These are phyloP conservation scores for Ormosia emarginata DNA, from an alignment of 306 rosid genomes.

Conservation along the genomic window DNA sequence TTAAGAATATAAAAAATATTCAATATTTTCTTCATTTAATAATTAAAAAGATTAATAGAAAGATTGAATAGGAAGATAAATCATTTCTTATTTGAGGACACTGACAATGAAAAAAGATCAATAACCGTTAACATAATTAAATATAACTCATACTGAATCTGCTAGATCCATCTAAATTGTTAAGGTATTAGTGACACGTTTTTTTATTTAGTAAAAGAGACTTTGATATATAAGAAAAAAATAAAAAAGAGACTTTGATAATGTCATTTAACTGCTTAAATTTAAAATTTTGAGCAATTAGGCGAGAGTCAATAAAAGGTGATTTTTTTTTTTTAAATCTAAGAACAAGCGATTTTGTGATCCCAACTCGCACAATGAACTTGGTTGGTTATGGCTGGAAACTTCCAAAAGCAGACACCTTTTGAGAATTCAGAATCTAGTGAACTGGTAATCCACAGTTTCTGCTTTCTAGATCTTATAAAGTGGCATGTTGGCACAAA, in stretches of 20 bases:
- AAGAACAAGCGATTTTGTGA: neutral
- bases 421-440: slow-evolving; percentile 13
- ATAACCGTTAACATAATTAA: neutral
- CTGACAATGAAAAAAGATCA: neutral
- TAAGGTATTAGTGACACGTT: neutral
- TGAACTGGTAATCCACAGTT: neutral
- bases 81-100: neutral
- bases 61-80: too few relatives aligned
- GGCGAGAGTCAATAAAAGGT: slow-evolving; percentile 3
- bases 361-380: neutral
- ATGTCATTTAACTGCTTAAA: neutral
- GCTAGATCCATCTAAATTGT: neutral
- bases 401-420: neutral
- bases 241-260: neutral
- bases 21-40: too few relatives aligned
- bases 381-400: neutral
- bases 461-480: neutral
- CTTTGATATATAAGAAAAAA: too few relatives aligned
- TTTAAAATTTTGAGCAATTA: neutral
- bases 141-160: neutral
- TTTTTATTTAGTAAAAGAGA: neutral
- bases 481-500: slow-evolving; percentile 7
- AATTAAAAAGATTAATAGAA: too few relatives aligned
- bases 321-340: neutral
- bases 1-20: too few relatives aligned